Evolutionary conservation across 1,139 yeast species (phyloP).

Genomic region (Saccharomyces uvarum): DNA sequence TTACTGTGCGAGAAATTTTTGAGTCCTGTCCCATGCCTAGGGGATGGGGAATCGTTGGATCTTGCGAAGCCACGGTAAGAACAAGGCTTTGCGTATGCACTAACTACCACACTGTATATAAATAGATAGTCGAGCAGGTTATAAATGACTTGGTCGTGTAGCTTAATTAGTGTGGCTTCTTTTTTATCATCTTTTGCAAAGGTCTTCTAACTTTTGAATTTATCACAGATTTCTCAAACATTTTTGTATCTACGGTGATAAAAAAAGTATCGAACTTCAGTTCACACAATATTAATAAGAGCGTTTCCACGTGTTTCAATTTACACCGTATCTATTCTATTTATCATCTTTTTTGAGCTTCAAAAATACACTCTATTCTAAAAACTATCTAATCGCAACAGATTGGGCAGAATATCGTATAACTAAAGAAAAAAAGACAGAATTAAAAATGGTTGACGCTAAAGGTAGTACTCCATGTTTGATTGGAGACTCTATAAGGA

Average conservation of each 20-base stretch:
- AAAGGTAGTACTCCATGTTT: neutral
- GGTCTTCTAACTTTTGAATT: neutral
- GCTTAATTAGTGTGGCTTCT: neutral
- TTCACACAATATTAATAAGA: neutral
- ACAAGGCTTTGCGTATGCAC: neutral
- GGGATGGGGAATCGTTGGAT: neutral
- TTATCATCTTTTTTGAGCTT: neutral
- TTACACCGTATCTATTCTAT: neutral
- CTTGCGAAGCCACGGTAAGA: neutral
- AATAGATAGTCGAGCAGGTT: neutral
- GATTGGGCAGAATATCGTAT: neutral
- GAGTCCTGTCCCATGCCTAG: neutral
- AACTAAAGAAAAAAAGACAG: neutral
- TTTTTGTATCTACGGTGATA: neutral
- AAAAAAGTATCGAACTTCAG: neutral
- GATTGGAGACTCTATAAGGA: conserved; percentile 19
- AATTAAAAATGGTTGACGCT: neutral
- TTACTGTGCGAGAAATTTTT: neutral
- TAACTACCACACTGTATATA: neutral
- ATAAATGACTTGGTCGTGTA: neutral
- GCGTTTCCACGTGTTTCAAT: neutral
- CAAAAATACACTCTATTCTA: neutral
- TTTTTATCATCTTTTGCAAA: neutral
- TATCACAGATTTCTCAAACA: neutral
- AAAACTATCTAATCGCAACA: neutral